These are phyloP conservation scores for Cadophora sp. DNA, from an alignment of 2,329 filamentous ascomycete species.

Conservation along the genomic window DNA sequence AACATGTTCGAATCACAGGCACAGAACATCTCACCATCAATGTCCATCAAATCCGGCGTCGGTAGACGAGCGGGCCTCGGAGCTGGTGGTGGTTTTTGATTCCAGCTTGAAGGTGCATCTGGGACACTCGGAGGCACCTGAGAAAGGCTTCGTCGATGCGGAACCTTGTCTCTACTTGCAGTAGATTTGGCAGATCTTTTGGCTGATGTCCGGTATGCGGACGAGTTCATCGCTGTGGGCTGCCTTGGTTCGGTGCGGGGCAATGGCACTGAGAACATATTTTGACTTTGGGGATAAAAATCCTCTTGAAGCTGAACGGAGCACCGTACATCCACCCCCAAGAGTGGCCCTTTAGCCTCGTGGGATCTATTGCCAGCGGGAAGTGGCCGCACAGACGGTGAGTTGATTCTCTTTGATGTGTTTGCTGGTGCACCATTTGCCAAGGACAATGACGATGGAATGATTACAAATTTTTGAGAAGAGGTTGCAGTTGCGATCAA, in stretches of 20 bases:
- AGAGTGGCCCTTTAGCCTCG: neutral
- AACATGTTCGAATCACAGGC: conserved; percentile 8
- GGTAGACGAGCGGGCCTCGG: conserved; percentile 37
- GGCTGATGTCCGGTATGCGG: neutral
- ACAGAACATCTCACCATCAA: conserved; percentile 29
- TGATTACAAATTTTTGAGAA: neutral
- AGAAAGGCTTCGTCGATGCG: neutral
- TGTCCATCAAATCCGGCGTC: conserved; percentile 39
- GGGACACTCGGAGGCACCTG: conserved; percentile 25
- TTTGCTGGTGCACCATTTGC: neutral
- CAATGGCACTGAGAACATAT: neutral
- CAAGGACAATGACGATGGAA: neutral
- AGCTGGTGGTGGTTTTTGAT: conserved; percentile 34
- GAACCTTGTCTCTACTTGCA: neutral
- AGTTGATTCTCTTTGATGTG: neutral
- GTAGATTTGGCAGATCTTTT: conserved; percentile 4
- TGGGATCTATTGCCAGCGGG: neutral
- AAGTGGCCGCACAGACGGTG: neutral
- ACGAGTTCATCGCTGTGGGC: neutral
- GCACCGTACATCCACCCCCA: neutral
- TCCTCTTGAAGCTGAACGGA: neutral
- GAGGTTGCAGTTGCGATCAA: neutral
- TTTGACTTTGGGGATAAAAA: neutral
- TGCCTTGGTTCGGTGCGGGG: neutral
- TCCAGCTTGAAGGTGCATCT: conserved; percentile 20